Evolutionary conservation across 495 filamentous ascomycete species (phyloP), one percentile per base, ranked within the genome.

Genomic region (Penicillium ochrochloron): DNA sequence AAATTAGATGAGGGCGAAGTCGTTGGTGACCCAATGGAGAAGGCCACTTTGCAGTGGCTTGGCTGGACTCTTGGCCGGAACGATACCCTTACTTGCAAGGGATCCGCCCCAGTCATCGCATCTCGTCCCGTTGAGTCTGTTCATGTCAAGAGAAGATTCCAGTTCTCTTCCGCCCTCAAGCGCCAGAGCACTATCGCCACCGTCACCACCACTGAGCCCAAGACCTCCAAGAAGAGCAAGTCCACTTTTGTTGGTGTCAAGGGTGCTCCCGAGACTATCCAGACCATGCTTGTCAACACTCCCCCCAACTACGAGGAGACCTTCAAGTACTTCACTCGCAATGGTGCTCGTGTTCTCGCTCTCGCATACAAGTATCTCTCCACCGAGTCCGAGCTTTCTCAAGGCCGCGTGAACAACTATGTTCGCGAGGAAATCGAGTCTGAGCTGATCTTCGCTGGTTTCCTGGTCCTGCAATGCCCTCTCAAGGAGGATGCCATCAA

Each of bases 11-110:
- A 99, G 73, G 96, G 95, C 21, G 95, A 99, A 17, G 88, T 98
- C 63, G 96, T 98, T 52, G 95, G 95, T 64, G 95, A 99, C 73
- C 95, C 95, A 17, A 99, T 99, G 95, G 95, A 99, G 71, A 97
- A 97, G 76, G 95, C 95, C 42, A 97, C 95, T 12, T 80, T 99
- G 21, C 81, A 82, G 12, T 91, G 93, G 61, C 86, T 99, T 54
- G 93, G 94, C 39, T 99, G 95, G 95, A 87, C 85, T 46, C 82
- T 99, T 31, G 93, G 94, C 34, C 89, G 87, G 62, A 94, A 95
- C 61, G 96, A 98, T 70, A 91, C 82, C 39, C 85, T 99, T 11
- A 76, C 79, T 10, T 73, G 74, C 58, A 83, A 83, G 60, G 78
- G 77, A 5, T 75, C 77, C 10, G 75, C 80, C 6, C 74, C 79